Evolutionary conservation across 2,329 filamentous ascomycete genomes (phyloP), one percentile per base, ranked within the genome.

Genomic region (Juglanconis juglandina): DNA sequence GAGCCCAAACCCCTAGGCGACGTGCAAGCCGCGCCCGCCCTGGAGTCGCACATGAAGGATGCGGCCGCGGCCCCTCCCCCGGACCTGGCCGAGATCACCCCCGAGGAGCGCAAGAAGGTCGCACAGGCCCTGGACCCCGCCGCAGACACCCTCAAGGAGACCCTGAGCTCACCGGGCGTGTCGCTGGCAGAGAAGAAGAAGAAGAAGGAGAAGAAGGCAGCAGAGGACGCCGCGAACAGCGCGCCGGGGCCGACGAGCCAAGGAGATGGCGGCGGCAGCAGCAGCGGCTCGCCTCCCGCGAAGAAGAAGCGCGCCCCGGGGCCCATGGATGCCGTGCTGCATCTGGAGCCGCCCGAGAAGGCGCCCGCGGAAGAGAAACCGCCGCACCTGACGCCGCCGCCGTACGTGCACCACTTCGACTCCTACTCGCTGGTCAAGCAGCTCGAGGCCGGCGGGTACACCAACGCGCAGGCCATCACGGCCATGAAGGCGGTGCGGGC

Each of bases 361-460:
- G 66, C 67, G 11, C 70, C 71, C 48, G 63, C 69, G 41, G 59
- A 69, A 49, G 69, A 77, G 52, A 81, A 82, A 66, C 82, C 85
- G 30, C 88, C 88, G 4, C 87, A 92, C 71, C 83, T 90, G 70
- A 81, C 86, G 52, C 84, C 91, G 0, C 85, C 90, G 7, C 90
- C 88, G 1, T 96, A 96, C 71, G 87, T 96, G 39, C 95, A 99
- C 76, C 92, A 98, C 76, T 99, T 99, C 75, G 94, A 99, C 76
- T 96, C 89, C 32, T 99, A 95, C 75, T 88, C 87, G 13, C 83
- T 98, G 5, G 95, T 98, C 14, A 89, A 89, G 69, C 86, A 91
- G 68, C 85, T 99, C 14, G 82, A 87, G 17, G 77, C 76, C 0
- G 87, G 87, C 11, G 89, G 89, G 0, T 97, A 92, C 75, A 86